phyloP scores from a whole-genome alignment of 208 protist species.

The Crithidia sp. region DNA sequence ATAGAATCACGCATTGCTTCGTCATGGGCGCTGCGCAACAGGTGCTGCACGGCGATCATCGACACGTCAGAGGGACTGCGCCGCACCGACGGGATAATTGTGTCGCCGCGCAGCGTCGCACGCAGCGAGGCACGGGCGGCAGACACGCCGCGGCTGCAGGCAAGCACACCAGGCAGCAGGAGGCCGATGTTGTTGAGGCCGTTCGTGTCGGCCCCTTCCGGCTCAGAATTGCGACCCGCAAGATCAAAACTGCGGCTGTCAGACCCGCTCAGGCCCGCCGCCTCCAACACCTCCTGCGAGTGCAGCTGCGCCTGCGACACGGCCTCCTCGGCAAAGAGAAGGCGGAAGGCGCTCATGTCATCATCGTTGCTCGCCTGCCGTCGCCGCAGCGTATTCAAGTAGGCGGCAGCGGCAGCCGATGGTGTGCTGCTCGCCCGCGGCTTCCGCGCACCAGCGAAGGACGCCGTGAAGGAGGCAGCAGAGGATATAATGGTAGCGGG shows the following conservation, averaged over 20 bases:
- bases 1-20: conserved; percentile 43
- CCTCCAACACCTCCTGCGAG: conserved; percentile 27
- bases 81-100: conserved; percentile 47
- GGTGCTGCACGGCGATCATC: conserved; percentile 42
- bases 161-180: conserved; percentile 34
- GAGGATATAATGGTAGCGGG: neutral
- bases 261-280: conserved; percentile 13
- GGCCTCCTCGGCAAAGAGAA: conserved; percentile 44
- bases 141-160: conserved; percentile 39
- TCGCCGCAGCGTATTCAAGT: conserved; percentile 11
- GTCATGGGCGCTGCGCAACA: conserved; percentile 37
- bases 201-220: conserved; percentile 11
- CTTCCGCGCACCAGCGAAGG: neutral
- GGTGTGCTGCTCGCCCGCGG: neutral
- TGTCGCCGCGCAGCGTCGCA: conserved; percentile 48
- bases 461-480: neutral
- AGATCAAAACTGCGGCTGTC: neutral
- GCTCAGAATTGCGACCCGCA: neutral
- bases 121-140: conserved; percentile 48
- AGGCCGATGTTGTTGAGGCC: conserved; percentile 31
- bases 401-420: conserved; percentile 21
- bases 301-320: conserved; percentile 47
- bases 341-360: conserved; percentile 46
- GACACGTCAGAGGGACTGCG: conserved; percentile 34
- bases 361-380: conserved; percentile 36